Evolutionary conservation across 1,284 basidiomycete genomes (phyloP).

Genomic region (Ceratobasidium sp.): DNA sequence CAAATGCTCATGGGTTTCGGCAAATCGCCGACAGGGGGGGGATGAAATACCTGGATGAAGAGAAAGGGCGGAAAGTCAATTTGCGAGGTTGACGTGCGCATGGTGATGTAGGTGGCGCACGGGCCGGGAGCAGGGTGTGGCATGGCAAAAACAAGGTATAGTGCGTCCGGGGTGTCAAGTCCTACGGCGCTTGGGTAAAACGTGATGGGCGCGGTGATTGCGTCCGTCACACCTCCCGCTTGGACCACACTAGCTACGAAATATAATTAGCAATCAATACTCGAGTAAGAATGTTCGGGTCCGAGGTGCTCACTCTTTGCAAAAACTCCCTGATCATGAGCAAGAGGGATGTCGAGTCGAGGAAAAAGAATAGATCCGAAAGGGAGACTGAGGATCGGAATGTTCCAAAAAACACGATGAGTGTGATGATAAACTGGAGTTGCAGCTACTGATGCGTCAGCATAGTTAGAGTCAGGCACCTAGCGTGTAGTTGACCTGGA

Average conservation of each 20-base stretch:
- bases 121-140: not conserved
- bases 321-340: constrained; percentile 62
- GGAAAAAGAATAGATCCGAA: constrained; percentile 77
- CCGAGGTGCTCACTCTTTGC: constrained; percentile 19
- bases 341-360: constrained; percentile 74
- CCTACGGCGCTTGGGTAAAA: constrained; percentile 22
- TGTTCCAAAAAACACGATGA: constrained; percentile 71
- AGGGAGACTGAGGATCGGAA: constrained; percentile 77
- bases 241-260: constrained; percentile 56
- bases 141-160: constrained; percentile 10
- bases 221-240: no score
- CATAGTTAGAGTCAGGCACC: constrained; percentile 72
- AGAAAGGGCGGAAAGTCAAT: not conserved
- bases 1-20: constrained; percentile 36
- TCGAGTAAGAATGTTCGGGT: no score
- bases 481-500: constrained; percentile 69
- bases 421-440: constrained; percentile 77
- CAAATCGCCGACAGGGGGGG: constrained; percentile 43
- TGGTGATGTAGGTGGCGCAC: constrained; percentile 1
- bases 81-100: not conserved
- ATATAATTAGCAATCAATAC: not conserved
- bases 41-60: constrained; percentile 33
- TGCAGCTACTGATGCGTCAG: constrained; percentile 3
- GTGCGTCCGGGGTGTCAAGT: constrained; percentile 34
- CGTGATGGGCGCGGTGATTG: constrained; percentile 52